Conservation (phyloP, 176 grass and related monocot genomes). For the Oryza glaberrima region DNA sequence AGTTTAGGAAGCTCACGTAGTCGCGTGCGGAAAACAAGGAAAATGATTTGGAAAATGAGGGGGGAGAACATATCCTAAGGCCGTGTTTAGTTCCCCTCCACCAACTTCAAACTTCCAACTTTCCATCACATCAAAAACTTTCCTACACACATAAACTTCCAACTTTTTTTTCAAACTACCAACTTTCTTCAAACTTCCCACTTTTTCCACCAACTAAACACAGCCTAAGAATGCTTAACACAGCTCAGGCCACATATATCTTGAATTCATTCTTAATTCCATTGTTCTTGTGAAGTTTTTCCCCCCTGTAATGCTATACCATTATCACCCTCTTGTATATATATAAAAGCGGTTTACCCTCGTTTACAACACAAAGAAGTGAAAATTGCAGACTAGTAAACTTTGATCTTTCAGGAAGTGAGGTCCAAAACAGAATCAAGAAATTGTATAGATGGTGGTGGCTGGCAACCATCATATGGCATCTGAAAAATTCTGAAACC, state of each 20-base stretch:
- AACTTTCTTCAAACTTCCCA: too few species aligned
- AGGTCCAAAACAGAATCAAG: slow-evolving; percentile 43
- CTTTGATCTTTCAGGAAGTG: background rate
- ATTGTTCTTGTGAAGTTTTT: background rate
- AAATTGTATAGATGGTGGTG: slow-evolving; percentile 28
- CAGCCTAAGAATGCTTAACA: background rate
- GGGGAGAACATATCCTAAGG: too few species aligned
- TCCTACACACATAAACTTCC: too few species aligned
- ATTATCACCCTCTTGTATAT: slow-evolving; percentile 7
- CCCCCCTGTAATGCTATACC: background rate
- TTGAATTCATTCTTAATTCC: background rate
- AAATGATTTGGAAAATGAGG: too few species aligned
- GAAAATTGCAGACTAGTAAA: background rate
- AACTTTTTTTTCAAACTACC: too few species aligned
- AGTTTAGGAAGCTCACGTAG: too few species aligned
- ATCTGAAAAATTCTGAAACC: slow-evolving; percentile 16
- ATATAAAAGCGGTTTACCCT: slow-evolving; percentile 7
- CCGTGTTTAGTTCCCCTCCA: too few species aligned
- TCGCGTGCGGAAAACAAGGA: too few species aligned
- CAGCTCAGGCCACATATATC: background rate
- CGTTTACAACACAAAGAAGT: slow-evolving; percentile 24
- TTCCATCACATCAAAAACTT: too few species aligned
- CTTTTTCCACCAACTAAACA: too few species aligned
- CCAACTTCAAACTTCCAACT: too few species aligned
- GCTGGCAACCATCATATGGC: slow-evolving; percentile 1